phyloP scores from a whole-genome alignment of 805 yeast species.

The Zygosaccharomyces rouxii region DNA sequence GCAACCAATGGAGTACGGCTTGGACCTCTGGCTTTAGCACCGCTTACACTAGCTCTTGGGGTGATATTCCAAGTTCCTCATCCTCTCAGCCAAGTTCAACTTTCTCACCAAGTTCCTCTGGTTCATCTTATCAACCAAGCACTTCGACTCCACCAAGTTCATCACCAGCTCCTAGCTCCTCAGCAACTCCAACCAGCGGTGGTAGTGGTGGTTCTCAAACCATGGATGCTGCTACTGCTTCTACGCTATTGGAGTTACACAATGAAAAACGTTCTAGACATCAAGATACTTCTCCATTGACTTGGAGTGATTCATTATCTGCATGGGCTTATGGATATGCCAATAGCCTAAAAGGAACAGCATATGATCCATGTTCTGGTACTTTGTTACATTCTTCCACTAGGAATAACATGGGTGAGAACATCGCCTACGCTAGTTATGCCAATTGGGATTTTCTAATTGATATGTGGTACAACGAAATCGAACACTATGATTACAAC shows the following conservation, averaged over 20 bases:
- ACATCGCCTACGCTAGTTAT: conserved; percentile 62
- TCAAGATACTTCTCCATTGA: conserved; percentile 38
- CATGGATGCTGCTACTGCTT: conserved; percentile 22
- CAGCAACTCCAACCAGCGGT: conserved; percentile 20
- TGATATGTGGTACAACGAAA: conserved; percentile 74
- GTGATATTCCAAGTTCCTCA: not conserved
- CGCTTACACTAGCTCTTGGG: not conserved
- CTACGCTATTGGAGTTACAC: conserved; percentile 43
- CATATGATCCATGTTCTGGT: conserved; percentile 56
- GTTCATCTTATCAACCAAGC: conserved; percentile 12
- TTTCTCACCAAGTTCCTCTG: conserved; percentile 10
- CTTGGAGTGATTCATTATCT: conserved; percentile 47
- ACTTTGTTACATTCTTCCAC: conserved; percentile 53
- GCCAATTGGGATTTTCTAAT: conserved; percentile 45
- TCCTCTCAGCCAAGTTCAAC: not conserved
- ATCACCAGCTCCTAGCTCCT: conserved; percentile 19
- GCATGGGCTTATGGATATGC: conserved; percentile 50
- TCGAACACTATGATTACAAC: conserved; percentile 47
- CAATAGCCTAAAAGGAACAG: conserved; percentile 36
- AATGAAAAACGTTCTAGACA: conserved; percentile 48
- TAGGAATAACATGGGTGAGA: conserved; percentile 56
- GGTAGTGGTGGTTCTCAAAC: conserved; percentile 17
- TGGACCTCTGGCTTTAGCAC: not conserved
- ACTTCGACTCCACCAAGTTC: conserved; percentile 23
- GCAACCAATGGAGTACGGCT: not conserved